Evolutionary conservation across 2,329 filamentous ascomycete genomes (phyloP).

Genomic region (Aplosporella prunicola): DNA sequence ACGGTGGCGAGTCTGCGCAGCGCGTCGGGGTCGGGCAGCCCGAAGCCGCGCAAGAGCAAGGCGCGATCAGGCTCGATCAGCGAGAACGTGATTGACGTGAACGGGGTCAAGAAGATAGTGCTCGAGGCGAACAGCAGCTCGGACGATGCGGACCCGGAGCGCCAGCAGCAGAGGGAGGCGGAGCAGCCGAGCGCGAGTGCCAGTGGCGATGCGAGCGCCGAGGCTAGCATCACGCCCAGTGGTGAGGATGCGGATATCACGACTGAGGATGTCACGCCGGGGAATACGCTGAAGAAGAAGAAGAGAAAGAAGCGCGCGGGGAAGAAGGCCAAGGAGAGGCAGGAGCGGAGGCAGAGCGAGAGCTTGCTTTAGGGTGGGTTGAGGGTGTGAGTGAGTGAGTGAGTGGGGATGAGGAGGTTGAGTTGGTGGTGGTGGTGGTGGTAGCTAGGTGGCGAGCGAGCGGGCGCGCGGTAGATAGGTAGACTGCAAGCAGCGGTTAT

Average conservation of each 20-base stretch:
- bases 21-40: conserved; percentile 16
- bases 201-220: conserved; percentile 3
- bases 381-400: not conserved
- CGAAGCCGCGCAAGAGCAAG: conserved; percentile 32
- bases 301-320: conserved; percentile 27
- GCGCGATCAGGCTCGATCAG: conserved; percentile 69
- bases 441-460: too few species aligned
- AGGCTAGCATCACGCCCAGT: too few species aligned
- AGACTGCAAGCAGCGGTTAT: too few species aligned
- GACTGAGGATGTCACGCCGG: too few species aligned
- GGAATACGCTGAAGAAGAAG: conserved; percentile 25
- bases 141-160: conserved; percentile 25
- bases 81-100: conserved; percentile 65
- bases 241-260: too few species aligned
- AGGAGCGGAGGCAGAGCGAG: conserved; percentile 12
- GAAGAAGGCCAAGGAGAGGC: conserved; percentile 25
- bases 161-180: conserved; percentile 1
- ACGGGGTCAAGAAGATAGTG: conserved; percentile 66
- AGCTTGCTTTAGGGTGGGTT: not conserved
- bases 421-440: not conserved
- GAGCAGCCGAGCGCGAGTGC: too few species aligned
- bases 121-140: conserved; percentile 57
- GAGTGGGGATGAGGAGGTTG: not conserved
- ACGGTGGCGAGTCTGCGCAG: conserved; percentile 26
- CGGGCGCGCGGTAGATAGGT: too few species aligned